Percentiles rank a stretch among this genome's conserved stretches.
Evolutionary conservation across 345 rosid species (phyloP).

Genomic region (Bruguiera gymnorhiza): DNA sequence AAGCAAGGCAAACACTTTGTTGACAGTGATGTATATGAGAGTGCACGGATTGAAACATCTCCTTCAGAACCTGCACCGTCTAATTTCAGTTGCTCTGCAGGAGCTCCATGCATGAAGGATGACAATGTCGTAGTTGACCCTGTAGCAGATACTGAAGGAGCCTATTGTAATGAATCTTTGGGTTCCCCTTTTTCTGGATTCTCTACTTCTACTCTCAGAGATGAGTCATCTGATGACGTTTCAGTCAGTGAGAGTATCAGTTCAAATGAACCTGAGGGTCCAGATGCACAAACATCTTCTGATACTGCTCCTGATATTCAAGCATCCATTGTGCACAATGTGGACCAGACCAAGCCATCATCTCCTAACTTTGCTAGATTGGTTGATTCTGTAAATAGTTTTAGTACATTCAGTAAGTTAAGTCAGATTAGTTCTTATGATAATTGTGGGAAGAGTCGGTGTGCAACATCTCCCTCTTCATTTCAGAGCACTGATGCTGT

Average conservation of each 20-base stretch:
- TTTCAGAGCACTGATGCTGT: constrained; percentile 17
- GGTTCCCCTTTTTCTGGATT: constrained; percentile 74
- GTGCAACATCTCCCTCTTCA: constrained; percentile 27
- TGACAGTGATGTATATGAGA: constrained; percentile 21
- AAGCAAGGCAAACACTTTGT: constrained; percentile 27
- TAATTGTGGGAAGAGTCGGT: constrained; percentile 26
- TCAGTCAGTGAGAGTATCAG: constrained; percentile 60
- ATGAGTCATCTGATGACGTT: constrained; percentile 69
- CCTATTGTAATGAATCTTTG: constrained; percentile 49
- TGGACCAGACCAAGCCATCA: constrained; percentile 38
- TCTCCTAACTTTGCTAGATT: constrained; percentile 73
- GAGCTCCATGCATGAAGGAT: constrained; percentile 29
- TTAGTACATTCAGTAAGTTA: constrained; percentile 27
- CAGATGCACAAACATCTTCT: constrained; percentile 36
- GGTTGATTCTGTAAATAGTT: constrained; percentile 55
- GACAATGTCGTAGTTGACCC: constrained; percentile 41
- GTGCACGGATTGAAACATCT: constrained; percentile 33
- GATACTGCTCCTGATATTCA: constrained; percentile 33
- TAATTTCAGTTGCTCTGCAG: constrained; percentile 32
- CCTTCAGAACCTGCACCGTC: constrained; percentile 28
- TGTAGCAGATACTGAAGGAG: constrained; percentile 41
- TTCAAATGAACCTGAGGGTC: constrained; percentile 58
- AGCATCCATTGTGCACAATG: constrained; percentile 33
- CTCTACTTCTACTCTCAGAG: constrained; percentile 44
- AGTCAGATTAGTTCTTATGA: constrained; percentile 29